Conservation (phyloP, 1,284 basidiomycete species). For the Sanghuangporus sanghuang region DNA sequence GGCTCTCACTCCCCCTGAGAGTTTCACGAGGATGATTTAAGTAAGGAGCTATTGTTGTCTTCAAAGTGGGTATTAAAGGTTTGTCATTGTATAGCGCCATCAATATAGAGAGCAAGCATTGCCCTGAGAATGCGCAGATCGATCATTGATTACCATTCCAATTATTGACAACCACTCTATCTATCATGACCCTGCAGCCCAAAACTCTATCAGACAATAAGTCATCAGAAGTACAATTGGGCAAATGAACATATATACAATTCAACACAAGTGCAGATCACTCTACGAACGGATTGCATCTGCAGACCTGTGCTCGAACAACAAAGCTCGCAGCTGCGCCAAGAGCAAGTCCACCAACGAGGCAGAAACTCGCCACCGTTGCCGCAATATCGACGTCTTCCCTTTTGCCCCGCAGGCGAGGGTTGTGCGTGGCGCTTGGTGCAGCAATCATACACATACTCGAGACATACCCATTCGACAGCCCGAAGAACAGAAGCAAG, state of each 20-base stretch:
- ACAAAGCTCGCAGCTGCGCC: conserved; percentile 79
- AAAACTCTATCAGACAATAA: too few species aligned
- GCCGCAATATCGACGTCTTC: conserved; percentile 83
- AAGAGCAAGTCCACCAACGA: conserved; percentile 69
- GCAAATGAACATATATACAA: not conserved
- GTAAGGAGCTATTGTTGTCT: not conserved
- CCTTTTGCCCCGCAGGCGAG: conserved; percentile 50
- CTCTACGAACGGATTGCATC: conserved; percentile 60
- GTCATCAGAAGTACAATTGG: not conserved
- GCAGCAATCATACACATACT: conserved; percentile 70
- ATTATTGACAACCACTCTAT: too few species aligned
- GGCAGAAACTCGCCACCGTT: conserved; percentile 71
- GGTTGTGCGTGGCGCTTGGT: conserved; percentile 69
- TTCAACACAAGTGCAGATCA: not conserved
- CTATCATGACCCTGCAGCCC: too few species aligned
- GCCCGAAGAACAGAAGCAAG: conserved; percentile 68
- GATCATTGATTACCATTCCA: too few species aligned
- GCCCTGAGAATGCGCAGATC: too few species aligned
- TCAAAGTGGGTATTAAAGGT: not conserved
- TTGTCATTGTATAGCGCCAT: too few species aligned
- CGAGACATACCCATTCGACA: conserved; percentile 72
- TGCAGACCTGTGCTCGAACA: conserved; percentile 61
- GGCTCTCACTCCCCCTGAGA: conserved; percentile 57
- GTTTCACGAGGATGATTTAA: conserved; percentile 32
- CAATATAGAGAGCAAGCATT: too few species aligned